A percentile compares a stretch with the other conserved stretches of the same genome.
phyloP scores from a whole-genome alignment of 352 stramenopile genomes.

The Phytophthora sansomeana region DNA sequence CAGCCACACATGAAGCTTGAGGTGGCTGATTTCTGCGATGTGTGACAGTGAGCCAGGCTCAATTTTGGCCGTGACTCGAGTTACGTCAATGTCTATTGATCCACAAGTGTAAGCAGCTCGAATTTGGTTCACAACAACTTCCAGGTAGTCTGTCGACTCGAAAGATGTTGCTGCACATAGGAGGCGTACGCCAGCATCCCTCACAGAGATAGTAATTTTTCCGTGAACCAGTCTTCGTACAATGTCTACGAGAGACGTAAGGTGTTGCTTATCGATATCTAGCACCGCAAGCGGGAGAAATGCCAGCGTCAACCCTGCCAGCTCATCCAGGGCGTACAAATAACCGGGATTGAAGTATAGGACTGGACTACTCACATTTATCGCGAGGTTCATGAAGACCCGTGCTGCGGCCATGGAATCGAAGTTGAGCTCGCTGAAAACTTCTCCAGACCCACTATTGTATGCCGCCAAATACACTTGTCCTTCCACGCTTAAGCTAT shows the following conservation, averaged over 20 bases:
- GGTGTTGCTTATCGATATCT: conserved; percentile 52
- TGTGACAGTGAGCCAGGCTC: conserved; percentile 72
- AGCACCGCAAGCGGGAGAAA: conserved; percentile 54
- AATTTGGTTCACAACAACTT: conserved; percentile 49
- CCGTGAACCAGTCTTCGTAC: conserved; percentile 65
- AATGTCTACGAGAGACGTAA: conserved; percentile 62
- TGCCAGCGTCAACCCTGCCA: conserved; percentile 37
- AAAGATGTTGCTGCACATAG: conserved; percentile 58
- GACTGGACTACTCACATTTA: conserved; percentile 44
- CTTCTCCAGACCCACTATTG: conserved; percentile 12
- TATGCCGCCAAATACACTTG: conserved; percentile 45
- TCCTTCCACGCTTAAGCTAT: conserved; percentile 41
- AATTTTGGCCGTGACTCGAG: conserved; percentile 64
- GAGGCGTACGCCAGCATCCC: conserved; percentile 55
- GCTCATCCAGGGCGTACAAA: conserved; percentile 59
- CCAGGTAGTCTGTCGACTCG: conserved; percentile 59
- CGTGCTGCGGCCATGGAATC: conserved; percentile 42
- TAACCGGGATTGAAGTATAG: conserved; percentile 68
- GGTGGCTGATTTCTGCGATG: conserved; percentile 62
- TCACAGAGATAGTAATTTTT: conserved; percentile 43
- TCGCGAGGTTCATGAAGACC: conserved; percentile 51
- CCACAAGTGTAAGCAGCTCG: conserved; percentile 43
- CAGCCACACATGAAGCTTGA: conserved; percentile 56
- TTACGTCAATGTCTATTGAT: conserved; percentile 48
- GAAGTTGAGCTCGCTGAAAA: conserved; percentile 9